Base-by-base conservation (phyloP, 2,329 filamentous ascomycete genomes). In the Parastagonospora avenae region DNA sequence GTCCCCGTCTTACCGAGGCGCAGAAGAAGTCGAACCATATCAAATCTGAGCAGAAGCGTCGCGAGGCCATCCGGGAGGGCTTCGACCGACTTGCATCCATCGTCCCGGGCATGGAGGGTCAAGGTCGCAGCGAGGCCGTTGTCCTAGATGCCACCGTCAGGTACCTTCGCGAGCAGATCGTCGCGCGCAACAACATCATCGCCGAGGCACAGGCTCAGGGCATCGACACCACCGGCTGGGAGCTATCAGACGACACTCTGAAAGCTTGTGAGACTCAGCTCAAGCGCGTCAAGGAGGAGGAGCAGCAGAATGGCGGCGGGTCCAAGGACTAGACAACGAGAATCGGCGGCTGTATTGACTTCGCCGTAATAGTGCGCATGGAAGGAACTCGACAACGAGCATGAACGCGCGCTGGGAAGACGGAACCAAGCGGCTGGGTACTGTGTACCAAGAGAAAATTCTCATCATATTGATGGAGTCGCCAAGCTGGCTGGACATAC, bases 31-130 rank as follows among this genome's bases (percentile, higher is more conserved):
- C 83, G 64, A 90, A 90, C 67, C 87, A 90, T 74, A 89, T 89
- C 62, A 83, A 84, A 19, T 88, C 85, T 4, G 83, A 85, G 70
- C 81, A 84, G 65, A 85, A 88, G 73, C 84, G 86, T 31, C 84
- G 86, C 38, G 82, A 86, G 50, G 89, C 88, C 11, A 96, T 96
- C 59, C 83, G 92, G 40, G 86, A 90, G 51, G 90, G 89, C 49
- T 96, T 95, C 71, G 91, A 96, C 72, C 83, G 86, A 30, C 82
- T 96, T 24, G 90, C 90, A 12, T 84, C 87, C 46, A 81, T 95
- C 29, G 90, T 96, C 1, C 92, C 92, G 0, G 91, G 90, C 0
- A 80, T 95, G 46, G 84, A 90, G 63, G 92, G 92, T 1, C 89
- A 92, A 66, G 92, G 89, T 1, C 85, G 91, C 39, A 94, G 90